Percentiles rank a stretch among this genome's conserved stretches.
Evolutionary conservation across 2,329 filamentous ascomycete species (phyloP).

Genomic region (Penicillium vulpinum): DNA sequence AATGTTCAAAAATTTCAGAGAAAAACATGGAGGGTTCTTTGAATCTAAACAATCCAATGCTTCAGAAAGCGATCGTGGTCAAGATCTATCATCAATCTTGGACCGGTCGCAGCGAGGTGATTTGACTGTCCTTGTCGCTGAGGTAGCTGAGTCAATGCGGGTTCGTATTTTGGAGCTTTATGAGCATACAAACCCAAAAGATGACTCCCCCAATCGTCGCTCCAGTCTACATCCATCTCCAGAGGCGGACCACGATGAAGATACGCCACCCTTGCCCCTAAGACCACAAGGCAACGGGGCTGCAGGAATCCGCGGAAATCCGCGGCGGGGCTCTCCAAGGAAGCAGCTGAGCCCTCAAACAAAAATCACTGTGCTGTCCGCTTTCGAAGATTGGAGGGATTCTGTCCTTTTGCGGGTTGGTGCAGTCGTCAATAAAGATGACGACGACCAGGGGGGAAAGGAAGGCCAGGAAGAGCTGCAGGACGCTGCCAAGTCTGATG

Average conservation of each 20-base stretch:
- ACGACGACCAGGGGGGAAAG: slow-evolving; percentile 43
- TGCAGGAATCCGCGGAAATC: not conserved
- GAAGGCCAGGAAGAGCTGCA: slow-evolving; percentile 25
- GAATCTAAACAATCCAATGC: slow-evolving; percentile 29
- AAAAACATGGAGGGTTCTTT: slow-evolving; percentile 32
- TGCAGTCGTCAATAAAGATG: slow-evolving; percentile 62
- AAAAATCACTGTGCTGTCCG: slow-evolving; percentile 60
- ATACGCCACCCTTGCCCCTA: slow-evolving; percentile 13
- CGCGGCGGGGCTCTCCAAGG: slow-evolving; percentile 8
- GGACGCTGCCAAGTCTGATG: slow-evolving; percentile 24
- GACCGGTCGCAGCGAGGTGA: slow-evolving; percentile 45
- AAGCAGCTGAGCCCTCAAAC: slow-evolving; percentile 51
- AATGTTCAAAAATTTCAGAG: slow-evolving; percentile 39
- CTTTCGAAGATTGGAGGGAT: slow-evolving; percentile 80
- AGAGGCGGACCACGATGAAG: slow-evolving; percentile 11
- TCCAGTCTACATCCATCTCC: not conserved
- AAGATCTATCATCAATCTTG: slow-evolving; percentile 46
- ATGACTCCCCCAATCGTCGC: not conserved
- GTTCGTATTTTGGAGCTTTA: slow-evolving; percentile 40
- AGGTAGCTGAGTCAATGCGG: slow-evolving; percentile 44
- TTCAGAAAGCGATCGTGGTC: slow-evolving; percentile 29
- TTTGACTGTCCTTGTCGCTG: slow-evolving; percentile 43
- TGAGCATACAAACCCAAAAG: slow-evolving; percentile 23
- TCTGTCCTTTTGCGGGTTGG: slow-evolving; percentile 68
- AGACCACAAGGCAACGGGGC: slow-evolving; percentile 7